These are phyloP conservation scores for Kluyveromyces sp. DNA, from an alignment of 1,139 yeast species.

Conservation along the genomic window DNA sequence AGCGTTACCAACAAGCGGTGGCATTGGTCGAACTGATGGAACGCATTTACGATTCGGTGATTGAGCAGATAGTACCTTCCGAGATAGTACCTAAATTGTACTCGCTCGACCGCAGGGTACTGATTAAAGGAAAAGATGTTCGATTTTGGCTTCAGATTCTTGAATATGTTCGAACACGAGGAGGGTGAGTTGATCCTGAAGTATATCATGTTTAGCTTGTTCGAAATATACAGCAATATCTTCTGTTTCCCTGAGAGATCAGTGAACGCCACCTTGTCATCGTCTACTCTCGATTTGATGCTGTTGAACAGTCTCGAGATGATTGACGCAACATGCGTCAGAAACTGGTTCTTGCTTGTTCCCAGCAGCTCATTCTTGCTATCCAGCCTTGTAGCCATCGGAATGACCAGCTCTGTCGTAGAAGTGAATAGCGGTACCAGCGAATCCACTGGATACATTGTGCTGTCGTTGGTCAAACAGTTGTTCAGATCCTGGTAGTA, in stretches of 20 bases:
- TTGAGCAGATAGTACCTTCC: conserved; percentile 30
- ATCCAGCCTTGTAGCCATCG: conserved; percentile 23
- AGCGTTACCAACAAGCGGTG: conserved; percentile 15
- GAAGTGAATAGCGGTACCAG: conserved; percentile 19
- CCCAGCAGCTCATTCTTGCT: conserved; percentile 16
- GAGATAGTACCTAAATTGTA: conserved; percentile 29
- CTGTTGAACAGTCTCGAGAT: conserved; percentile 31
- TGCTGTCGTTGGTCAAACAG: conserved; percentile 25
- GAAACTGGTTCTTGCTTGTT: conserved; percentile 24
- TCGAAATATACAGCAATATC: conserved; percentile 26
- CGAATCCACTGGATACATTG: conserved; percentile 22
- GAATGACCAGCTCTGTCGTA: conserved; percentile 27
- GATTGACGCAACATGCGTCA: conserved; percentile 27
- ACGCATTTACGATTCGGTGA: conserved; percentile 26
- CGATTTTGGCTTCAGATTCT: conserved; percentile 31
- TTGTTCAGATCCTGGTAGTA: conserved; percentile 27
- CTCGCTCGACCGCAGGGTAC: conserved; percentile 26
- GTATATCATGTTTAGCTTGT: conserved; percentile 29
- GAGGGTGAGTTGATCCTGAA: conserved; percentile 30
- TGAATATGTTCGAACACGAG: conserved; percentile 31
- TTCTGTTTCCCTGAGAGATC: conserved; percentile 25
- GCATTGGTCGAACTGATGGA: conserved; percentile 27
- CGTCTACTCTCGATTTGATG: conserved; percentile 22
- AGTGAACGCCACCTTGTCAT: conserved; percentile 8
- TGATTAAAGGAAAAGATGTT: conserved; percentile 20